Base-by-base conservation (phyloP, 2,329 filamentous ascomycete genomes). In the Diplodia intermedia region DNA sequence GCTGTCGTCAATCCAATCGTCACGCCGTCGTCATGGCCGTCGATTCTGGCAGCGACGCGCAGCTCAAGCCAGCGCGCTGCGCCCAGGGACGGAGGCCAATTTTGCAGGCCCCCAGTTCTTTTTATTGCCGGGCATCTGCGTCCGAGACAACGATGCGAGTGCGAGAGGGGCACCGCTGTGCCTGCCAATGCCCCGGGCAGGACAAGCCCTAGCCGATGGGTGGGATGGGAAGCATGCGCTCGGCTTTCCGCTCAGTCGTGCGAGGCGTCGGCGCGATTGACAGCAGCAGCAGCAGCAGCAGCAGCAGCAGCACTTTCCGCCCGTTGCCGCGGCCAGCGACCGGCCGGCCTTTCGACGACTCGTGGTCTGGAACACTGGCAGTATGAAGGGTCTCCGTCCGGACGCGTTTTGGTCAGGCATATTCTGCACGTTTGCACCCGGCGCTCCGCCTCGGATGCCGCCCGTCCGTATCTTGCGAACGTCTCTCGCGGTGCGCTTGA, bases 81-180 rank as follows among this genome's bases (percentile, higher is more conserved):
- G 29, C 29, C 60, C 60, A 52, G 47, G 43, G 50, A 63, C 60
- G 60, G 60, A 47, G 23, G 15, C 47, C 60, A 63, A 53, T 63
- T 52, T 63, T 63, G 60, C 60, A 62, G 43, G 60, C 50, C 60
- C 29, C 60, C 60, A 63, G 60, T 63, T 63, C 60, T 63, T 63
- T 63, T 63, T 38, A 63, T 63, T 63, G 60, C 60, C n/a, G 47
- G 57, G 43, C 57, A 15, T 20, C 40, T n/a, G 18, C 60, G 18
- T 26, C 57, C 38, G 57, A 50, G 57, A 61, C 56, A 36, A 61
- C 57, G 57, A 49, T 40, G 57, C 60, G 40, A 18, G 26, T 18
- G 43, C 60, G 47, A 52, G 60, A 52, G 6, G 31, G 31, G 31
- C 31, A 9, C 31, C 31, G 31, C 31, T 6, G 31, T 33, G 31